Evolutionary conservation across 768 basidiomycete genomes (phyloP), one percentile per base, ranked within the genome.

Genomic region (Boletus pseudo-olivaceus): DNA sequence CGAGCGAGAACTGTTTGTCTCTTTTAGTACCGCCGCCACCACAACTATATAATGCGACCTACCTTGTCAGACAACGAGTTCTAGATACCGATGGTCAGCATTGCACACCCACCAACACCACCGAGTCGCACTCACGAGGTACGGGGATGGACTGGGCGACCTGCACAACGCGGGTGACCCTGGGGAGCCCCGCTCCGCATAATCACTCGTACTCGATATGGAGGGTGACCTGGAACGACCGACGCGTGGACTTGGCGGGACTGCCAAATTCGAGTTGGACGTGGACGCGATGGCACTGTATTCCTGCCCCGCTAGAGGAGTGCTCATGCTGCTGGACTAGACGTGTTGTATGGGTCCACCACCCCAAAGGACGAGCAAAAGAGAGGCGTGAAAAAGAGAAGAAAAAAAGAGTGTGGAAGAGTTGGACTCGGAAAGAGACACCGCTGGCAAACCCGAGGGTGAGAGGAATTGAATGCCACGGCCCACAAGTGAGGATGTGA

Each of bases 1-100:
- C 60, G 53, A 79, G 64, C 8, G 72, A 61, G 63, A 69, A 79
- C 78, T 79, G 46, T 33, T 7, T 26, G 4, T 20, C 30, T n/a
- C 7, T 39, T 51, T 52, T 26, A 55, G 35, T 26, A 45, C 32
- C 12, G 34, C 19, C 35, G 8, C 26, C n/a, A 27, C 12, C 1
- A 5, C 27, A 0, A 2, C 39, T 20, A 12, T 10, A 5, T 5
- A 12, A 14, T 5, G 45, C 42, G 27, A 17, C 51, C 17, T 45
- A 64, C 70, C 62, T 63, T 53, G 51, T 71, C 67, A 4, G 64
- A 47, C 30, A 72, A 43, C 30, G 65, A 47, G 49, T 71, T 71
- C 70, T 71, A 11, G 15, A n/a, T 8, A 12, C 10, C 5, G 1
- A 32, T 1, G 40, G 46, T 62, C 17, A 58, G 47, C 15, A 20